Evolutionary conservation across 768 basidiomycete species (phyloP).

Genomic region (Suillus decipiens): DNA sequence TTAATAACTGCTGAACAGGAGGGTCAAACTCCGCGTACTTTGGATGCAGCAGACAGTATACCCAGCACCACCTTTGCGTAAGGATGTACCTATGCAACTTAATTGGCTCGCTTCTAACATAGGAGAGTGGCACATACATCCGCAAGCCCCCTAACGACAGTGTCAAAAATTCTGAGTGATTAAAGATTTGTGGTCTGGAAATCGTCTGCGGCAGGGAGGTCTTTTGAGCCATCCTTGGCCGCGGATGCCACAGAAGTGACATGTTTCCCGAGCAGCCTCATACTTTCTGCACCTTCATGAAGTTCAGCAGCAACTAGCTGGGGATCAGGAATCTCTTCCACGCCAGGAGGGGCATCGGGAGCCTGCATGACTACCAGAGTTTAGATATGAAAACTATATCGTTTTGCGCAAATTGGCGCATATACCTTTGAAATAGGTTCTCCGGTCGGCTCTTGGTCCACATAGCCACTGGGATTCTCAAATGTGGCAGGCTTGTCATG

Average conservation of each 20-base stretch:
- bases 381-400: not conserved
- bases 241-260: not conserved
- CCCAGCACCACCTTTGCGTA: constrained; percentile 11
- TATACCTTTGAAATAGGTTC: not conserved
- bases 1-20: not conserved
- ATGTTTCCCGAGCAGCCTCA: no score
- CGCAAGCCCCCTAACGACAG: not conserved
- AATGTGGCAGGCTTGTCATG: not conserved
- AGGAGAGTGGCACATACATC: not conserved
- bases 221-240: not conserved
- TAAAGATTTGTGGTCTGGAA: constrained; percentile 10
- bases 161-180: constrained; percentile 9
- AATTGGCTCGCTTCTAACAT: not conserved
- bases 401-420: not conserved
- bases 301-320: no score
- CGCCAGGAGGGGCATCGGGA: not conserved
- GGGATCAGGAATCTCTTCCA: no score
- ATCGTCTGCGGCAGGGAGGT: not conserved
- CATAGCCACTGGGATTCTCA: not conserved
- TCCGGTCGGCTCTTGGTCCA: not conserved
- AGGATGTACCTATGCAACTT: constrained; percentile 7
- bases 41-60: constrained; percentile 1
- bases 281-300: no score
- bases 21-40: not conserved
- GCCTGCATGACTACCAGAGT: not conserved